Conservation (phyloP, 495 filamentous ascomycete species). For the Xylona heveae region DNA sequence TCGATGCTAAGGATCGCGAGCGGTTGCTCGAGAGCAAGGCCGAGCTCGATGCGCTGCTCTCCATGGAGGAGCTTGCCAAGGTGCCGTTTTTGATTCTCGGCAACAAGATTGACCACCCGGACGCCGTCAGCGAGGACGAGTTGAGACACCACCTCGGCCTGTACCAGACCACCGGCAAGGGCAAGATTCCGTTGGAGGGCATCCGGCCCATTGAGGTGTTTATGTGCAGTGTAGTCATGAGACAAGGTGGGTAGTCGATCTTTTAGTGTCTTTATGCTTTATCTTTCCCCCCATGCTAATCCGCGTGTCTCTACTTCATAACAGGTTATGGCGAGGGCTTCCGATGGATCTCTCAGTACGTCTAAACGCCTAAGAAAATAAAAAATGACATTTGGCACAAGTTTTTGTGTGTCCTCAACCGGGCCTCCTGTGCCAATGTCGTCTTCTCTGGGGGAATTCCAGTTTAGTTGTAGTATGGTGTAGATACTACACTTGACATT, state of each 20-base stretch:
- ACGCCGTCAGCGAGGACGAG: constrained; percentile 87
- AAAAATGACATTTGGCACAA: too few species aligned
- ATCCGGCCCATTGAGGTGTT: constrained; percentile 95
- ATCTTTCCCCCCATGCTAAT: background rate
- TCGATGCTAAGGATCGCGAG: constrained; percentile 92
- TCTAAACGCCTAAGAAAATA: too few species aligned
- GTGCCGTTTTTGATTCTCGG: constrained; percentile 89
- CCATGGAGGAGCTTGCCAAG: constrained; percentile 83
- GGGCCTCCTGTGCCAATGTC: too few species aligned
- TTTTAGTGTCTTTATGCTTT: constrained; percentile 1
- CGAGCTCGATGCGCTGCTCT: constrained; percentile 82
- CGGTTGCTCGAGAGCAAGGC: constrained; percentile 85
- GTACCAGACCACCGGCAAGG: constrained; percentile 95
- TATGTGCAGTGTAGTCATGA: constrained; percentile 97
- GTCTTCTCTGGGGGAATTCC: too few species aligned
- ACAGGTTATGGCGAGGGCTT: constrained; percentile 56
- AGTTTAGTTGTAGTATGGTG: too few species aligned
- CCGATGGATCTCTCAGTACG: constrained; percentile 61
- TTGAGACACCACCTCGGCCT: constrained; percentile 73
- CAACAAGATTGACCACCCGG: constrained; percentile 98
- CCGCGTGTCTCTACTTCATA: constrained; percentile 1
- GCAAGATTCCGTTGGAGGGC: constrained; percentile 84
- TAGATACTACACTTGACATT: too few species aligned
- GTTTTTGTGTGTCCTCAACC: too few species aligned
- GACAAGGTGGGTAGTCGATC: constrained; percentile 45